Evolutionary conservation across 805 yeast genomes (phyloP).

Genomic region (Metschnikowia continentalis): DNA sequence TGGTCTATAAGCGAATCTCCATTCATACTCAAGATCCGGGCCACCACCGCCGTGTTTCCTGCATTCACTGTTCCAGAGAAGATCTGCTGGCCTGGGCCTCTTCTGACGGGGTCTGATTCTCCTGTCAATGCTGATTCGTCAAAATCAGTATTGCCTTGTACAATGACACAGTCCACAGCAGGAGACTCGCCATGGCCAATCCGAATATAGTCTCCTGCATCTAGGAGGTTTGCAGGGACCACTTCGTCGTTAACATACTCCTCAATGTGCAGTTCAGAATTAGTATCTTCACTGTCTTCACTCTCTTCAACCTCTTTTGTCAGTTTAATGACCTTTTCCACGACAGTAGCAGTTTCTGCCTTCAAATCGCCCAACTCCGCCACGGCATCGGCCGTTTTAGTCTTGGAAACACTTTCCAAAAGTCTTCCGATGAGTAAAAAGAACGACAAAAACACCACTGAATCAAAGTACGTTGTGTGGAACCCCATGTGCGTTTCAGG

Average conservation of each 20-base stretch:
- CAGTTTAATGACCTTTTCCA: constrained; percentile 4
- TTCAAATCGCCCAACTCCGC: constrained; percentile 50
- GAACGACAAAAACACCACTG: constrained; percentile 71
- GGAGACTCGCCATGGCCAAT: constrained; percentile 57
- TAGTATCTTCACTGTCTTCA: too few species aligned
- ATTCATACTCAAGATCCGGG: constrained; percentile 53
- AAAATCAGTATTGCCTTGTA: constrained; percentile 45
- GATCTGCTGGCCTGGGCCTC: constrained; percentile 57
- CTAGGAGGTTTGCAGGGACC: constrained; percentile 43
- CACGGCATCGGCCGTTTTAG: constrained; percentile 63
- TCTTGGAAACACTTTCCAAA: constrained; percentile 62
- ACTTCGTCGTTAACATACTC: constrained; percentile 25
- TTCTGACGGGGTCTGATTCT: constrained; percentile 57
- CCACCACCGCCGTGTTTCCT: constrained; percentile 52
- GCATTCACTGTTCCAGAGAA: constrained; percentile 70
- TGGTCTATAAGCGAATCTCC: constrained; percentile 67
- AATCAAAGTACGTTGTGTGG: constrained; percentile 69
- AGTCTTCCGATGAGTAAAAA: constrained; percentile 68
- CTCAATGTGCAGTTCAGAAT: neutral
- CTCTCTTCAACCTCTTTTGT: too few species aligned
- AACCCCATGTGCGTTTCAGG: constrained; percentile 32
- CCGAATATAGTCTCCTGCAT: constrained; percentile 47
- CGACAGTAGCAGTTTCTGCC: constrained; percentile 44
- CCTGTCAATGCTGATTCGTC: constrained; percentile 64
- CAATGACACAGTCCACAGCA: constrained; percentile 52